phyloP scores from a whole-genome alignment of 2,329 filamentous ascomycete genomes.

The Pseudogymnoascus sp. region DNA sequence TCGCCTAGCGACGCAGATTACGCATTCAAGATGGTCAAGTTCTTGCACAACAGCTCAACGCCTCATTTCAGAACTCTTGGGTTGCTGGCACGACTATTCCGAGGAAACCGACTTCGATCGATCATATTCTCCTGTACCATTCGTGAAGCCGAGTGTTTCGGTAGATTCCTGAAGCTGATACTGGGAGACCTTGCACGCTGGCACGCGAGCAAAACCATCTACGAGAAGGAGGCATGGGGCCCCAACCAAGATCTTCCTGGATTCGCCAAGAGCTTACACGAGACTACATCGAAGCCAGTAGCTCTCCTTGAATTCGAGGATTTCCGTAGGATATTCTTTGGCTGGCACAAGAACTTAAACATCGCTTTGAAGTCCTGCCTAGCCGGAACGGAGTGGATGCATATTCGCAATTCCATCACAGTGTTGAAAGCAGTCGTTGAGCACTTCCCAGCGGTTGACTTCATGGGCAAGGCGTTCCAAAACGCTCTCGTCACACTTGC shows the following conservation, averaged over 20 bases:
- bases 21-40: slow-evolving; percentile 77
- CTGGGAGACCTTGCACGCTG: slow-evolving; percentile 74
- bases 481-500: slow-evolving; percentile 60
- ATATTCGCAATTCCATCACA: slow-evolving; percentile 91
- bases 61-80: slow-evolving; percentile 82
- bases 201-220: slow-evolving; percentile 70
- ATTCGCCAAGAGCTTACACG: slow-evolving; percentile 67
- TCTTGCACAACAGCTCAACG: slow-evolving; percentile 75
- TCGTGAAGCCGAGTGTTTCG: slow-evolving; percentile 87
- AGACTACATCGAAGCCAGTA: slow-evolving; percentile 57
- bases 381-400: slow-evolving; percentile 84
- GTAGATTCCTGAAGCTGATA: slow-evolving; percentile 77
- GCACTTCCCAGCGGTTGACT: slow-evolving; percentile 82
- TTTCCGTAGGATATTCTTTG: slow-evolving; percentile 77
- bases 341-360: slow-evolving; percentile 82
- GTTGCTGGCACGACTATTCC: slow-evolving; percentile 77
- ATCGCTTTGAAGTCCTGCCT: slow-evolving; percentile 76
- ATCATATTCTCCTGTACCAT: slow-evolving; percentile 87
- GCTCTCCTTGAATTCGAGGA: slow-evolving; percentile 74
- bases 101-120: slow-evolving; percentile 68
- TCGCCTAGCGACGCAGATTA: slow-evolving; percentile 86
- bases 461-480: slow-evolving; percentile 66
- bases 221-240: slow-evolving; percentile 76
- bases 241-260: slow-evolving; percentile 60
- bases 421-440: slow-evolving; percentile 74